phyloP scores from a whole-genome alignment of 1,284 basidiomycete genomes.

The Psilocybe mexicana region DNA sequence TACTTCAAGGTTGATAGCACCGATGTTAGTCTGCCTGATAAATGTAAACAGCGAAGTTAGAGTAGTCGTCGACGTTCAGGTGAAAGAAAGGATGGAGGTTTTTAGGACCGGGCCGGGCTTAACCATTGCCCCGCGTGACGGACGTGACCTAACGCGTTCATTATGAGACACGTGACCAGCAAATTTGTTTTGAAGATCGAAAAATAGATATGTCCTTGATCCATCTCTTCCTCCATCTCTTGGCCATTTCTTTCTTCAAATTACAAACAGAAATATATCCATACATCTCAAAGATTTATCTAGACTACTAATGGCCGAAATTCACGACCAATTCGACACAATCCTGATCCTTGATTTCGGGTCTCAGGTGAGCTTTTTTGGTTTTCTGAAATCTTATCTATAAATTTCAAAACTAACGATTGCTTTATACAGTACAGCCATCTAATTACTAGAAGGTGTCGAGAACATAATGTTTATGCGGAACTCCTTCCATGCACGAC shows the following conservation, averaged over 20 bases:
- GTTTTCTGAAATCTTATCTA: background rate
- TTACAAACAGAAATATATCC: background rate
- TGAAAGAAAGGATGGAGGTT: too few relatives aligned
- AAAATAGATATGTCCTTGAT: background rate
- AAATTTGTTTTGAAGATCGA: constrained; percentile 4
- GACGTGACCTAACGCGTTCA: constrained; percentile 1
- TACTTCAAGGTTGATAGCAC: too few relatives aligned
- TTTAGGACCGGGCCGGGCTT: background rate
- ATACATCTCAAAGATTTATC: background rate
- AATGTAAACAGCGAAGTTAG: too few relatives aligned
- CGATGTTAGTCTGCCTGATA: too few relatives aligned
- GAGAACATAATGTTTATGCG: constrained; percentile 97
- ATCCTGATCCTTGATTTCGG: constrained; percentile 98
- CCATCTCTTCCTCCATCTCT: constrained; percentile 9
- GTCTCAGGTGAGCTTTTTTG: constrained; percentile 71
- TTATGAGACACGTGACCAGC: constrained; percentile 2
- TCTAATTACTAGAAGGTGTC: constrained; percentile 96
- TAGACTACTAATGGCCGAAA: constrained; percentile 61
- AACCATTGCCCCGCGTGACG: background rate
- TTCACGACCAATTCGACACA: constrained; percentile 96
- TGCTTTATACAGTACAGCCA: constrained; percentile 94
- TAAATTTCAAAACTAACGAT: constrained; percentile 38
- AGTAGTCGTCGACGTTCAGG: too few relatives aligned
- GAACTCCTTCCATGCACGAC: constrained; percentile 98
- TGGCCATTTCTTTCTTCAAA: background rate